Percentiles rank a stretch among this genome's conserved stretches.
Conservation (phyloP, 139 green algal species). For the Asterochloris erici region DNA sequence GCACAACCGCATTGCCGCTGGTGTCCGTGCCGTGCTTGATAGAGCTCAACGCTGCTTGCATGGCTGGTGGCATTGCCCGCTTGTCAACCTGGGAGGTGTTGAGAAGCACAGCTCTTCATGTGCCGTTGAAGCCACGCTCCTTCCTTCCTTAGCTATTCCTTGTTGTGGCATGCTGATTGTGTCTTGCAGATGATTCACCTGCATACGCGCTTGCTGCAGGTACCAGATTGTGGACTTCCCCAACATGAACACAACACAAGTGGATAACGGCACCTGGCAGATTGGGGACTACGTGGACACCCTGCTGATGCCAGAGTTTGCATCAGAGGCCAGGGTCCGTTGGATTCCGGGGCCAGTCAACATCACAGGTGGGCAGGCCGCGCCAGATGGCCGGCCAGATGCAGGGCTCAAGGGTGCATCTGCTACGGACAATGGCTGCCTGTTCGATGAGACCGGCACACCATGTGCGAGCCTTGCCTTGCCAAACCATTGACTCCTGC, state of each 20-base stretch:
- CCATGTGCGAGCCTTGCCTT: not conserved
- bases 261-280: not conserved
- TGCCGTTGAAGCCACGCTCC: not conserved
- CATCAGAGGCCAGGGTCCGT: not conserved
- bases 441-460: not conserved
- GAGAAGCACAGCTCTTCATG: not conserved
- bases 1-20: no score
- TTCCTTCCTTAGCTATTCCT: not conserved
- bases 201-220: not conserved
- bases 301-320: conserved; percentile 6
- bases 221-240: conserved; percentile 12
- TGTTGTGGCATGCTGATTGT: not conserved
- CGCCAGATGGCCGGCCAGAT: not conserved
- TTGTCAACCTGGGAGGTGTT: not conserved
- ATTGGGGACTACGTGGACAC: conserved; percentile 22
- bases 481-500: not conserved
- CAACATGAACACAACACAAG: not conserved
- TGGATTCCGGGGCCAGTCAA: conserved; percentile 19
- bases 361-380: conserved; percentile 8
- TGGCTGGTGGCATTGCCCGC: no score
- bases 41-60: no score
- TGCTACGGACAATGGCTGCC: not conserved
- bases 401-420: not conserved
- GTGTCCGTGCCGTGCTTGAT: no score
- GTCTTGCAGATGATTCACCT: not conserved